phyloP scores from a whole-genome alignment of 805 yeast species.

The Ogataea minuta region DNA sequence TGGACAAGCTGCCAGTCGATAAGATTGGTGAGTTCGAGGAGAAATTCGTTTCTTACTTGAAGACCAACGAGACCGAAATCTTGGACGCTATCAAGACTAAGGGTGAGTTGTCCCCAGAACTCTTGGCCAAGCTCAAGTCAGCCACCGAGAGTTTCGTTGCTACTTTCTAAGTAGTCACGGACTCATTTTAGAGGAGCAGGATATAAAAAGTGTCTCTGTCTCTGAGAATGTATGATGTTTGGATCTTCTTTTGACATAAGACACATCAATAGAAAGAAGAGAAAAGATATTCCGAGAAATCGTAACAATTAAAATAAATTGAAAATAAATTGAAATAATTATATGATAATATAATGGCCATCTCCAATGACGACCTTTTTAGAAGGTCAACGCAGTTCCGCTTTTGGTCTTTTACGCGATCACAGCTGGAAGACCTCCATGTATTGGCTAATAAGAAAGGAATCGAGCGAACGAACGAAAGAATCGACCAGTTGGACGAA shows the following conservation, averaged over 20 bases:
- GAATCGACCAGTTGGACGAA: conserved; percentile 20
- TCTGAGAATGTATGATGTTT: conserved; percentile 22
- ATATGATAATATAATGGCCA: conserved; percentile 15
- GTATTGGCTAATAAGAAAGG: conserved; percentile 57
- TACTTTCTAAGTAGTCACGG: conserved; percentile 58
- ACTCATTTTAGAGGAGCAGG: conserved; percentile 19
- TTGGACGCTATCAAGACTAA: conserved; percentile 78
- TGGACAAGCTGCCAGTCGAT: conserved; percentile 80
- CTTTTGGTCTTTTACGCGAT: conserved; percentile 77
- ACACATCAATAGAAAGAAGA: conserved; percentile 21
- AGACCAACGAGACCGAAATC: conserved; percentile 84
- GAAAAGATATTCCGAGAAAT: conserved; percentile 19
- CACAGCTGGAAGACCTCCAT: conserved; percentile 51
- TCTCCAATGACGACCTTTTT: conserved; percentile 82
- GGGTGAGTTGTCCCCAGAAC: conserved; percentile 90
- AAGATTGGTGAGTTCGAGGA: conserved; percentile 90
- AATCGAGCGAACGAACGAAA: conserved; percentile 32
- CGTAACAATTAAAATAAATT: conserved; percentile 8
- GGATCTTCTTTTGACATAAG: conserved; percentile 23
- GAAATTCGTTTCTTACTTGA: conserved; percentile 87
- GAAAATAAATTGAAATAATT: conserved; percentile 1
- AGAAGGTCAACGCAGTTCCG: conserved; percentile 83
- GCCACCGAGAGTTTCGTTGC: conserved; percentile 92
- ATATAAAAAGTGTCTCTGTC: conserved; percentile 6
- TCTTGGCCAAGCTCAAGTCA: conserved; percentile 80